These are phyloP conservation scores for Stephania yunnanensis DNA, from an alignment of 164 flowering plant species.

Conservation along the genomic window DNA sequence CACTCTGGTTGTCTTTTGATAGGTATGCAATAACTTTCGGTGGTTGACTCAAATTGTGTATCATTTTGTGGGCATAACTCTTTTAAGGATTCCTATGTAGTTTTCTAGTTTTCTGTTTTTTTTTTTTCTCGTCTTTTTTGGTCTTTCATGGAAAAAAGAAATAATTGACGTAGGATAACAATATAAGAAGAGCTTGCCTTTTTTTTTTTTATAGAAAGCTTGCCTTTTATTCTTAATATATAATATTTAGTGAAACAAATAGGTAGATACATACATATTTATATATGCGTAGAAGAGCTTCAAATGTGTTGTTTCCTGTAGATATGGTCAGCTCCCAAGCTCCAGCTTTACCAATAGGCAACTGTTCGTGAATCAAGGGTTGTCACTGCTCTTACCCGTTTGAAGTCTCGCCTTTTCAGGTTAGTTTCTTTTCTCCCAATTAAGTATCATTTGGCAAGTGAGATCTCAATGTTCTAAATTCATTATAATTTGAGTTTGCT, in stretches of 20 bases:
- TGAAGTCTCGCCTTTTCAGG: slow-evolving; percentile 90
- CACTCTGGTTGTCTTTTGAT: no score
- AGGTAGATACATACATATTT: no score
- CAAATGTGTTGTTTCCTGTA: slow-evolving; percentile 17
- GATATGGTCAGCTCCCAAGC: slow-evolving; percentile 98
- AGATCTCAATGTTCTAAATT: neutral
- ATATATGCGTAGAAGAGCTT: no score
- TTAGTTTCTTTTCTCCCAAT: slow-evolving; percentile 14
- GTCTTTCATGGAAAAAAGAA: neutral
- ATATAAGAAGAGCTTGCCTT: neutral
- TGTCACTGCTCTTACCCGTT: slow-evolving; percentile 76
- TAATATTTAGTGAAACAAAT: no score
- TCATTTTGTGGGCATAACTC: no score
- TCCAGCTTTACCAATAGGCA: slow-evolving; percentile 79
- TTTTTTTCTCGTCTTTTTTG: no score
- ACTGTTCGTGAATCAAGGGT: slow-evolving; percentile 92
- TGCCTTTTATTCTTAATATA: no score
- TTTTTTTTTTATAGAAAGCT: no score
- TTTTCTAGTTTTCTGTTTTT: no score
- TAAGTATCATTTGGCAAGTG: neutral
- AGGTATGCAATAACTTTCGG: no score
- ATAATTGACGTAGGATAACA: neutral
- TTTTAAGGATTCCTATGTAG: no score
- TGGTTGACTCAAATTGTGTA: no score
- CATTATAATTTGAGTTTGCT: neutral